Evolutionary conservation across 2,329 filamentous ascomycete species (phyloP).

Genomic region (Acrocalymma vagum): DNA sequence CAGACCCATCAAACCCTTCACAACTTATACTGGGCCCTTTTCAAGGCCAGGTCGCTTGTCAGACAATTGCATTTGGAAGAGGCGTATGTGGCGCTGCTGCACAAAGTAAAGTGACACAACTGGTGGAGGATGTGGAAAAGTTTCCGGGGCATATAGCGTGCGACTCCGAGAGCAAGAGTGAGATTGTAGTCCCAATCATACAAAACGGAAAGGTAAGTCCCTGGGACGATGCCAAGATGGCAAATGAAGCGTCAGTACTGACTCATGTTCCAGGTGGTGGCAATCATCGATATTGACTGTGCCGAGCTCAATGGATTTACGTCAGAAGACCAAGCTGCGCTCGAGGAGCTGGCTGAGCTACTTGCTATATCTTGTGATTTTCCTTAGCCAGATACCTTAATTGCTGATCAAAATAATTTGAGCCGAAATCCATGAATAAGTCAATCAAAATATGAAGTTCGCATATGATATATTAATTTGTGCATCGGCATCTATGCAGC

Average conservation of each 20-base stretch:
- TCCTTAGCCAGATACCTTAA: no score
- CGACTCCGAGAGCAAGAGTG: conserved; percentile 77
- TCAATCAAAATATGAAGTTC: no score
- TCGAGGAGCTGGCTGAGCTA: conserved; percentile 67
- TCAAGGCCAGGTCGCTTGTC: conserved; percentile 80
- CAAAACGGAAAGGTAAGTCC: conserved; percentile 54
- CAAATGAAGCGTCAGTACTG: conserved; percentile 27
- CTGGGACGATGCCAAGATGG: conserved; percentile 20
- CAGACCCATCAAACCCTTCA: conserved; percentile 44
- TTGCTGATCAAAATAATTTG: no score
- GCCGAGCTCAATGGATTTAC: conserved; percentile 73
- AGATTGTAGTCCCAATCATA: conserved; percentile 81
- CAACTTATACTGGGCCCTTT: conserved; percentile 81
- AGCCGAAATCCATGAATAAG: no score
- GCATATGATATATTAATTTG: no score
- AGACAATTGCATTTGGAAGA: conserved; percentile 75
- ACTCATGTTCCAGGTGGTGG: conserved; percentile 61
- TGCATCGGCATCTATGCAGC: no score
- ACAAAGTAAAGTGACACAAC: conserved; percentile 66
- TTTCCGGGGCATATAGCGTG: conserved; percentile 87
- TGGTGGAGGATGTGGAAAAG: conserved; percentile 72
- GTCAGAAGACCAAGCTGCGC: conserved; percentile 68
- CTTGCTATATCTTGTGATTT: conserved; percentile 46
- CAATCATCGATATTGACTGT: conserved; percentile 84
- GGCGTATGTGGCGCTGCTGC: conserved; percentile 82